These are phyloP conservation scores for Trichocomaceae sp. DNA, from an alignment of 2,329 filamentous ascomycete genomes.

Conservation along the genomic window DNA sequence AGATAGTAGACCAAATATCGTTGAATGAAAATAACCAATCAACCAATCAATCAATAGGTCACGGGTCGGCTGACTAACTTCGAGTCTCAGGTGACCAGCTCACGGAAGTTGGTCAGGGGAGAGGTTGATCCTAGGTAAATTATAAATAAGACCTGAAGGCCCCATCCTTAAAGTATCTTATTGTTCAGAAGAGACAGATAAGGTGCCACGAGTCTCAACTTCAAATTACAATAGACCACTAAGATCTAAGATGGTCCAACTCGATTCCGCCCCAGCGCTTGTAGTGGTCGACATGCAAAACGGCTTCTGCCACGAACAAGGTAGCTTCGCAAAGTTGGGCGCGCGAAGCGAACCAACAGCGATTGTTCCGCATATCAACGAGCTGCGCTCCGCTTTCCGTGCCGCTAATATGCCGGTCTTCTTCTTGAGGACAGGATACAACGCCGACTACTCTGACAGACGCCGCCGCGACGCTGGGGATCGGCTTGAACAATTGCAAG, in stretches of 20 bases:
- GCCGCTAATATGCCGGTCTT: constrained; percentile 9
- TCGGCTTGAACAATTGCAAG: constrained; percentile 4
- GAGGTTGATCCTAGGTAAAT: constrained; percentile 1
- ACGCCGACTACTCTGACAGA: constrained; percentile 10
- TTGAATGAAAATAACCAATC: background rate
- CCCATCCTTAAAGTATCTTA: background rate
- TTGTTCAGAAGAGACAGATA: background rate
- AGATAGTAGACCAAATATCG: too few species aligned
- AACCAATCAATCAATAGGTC: background rate
- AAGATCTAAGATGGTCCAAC: constrained; percentile 9
- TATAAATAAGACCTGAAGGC: constrained; percentile 1
- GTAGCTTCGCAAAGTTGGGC: constrained; percentile 9
- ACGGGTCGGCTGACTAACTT: background rate
- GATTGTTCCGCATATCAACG: constrained; percentile 9
- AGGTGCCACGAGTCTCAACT: background rate
- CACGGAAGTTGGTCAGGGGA: background rate
- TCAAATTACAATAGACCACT: constrained; percentile 1
- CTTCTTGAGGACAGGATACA: constrained; percentile 7
- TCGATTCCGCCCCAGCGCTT: constrained; percentile 8
- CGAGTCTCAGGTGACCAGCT: too few species aligned
- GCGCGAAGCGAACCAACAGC: constrained; percentile 7
- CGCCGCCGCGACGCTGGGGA: background rate
- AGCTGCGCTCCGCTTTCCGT: constrained; percentile 7
- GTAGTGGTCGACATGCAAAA: constrained; percentile 9
- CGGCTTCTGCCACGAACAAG: constrained; percentile 11